Conservation (phyloP, 805 yeast species). For the Schizosaccharomyces japonicus region DNA sequence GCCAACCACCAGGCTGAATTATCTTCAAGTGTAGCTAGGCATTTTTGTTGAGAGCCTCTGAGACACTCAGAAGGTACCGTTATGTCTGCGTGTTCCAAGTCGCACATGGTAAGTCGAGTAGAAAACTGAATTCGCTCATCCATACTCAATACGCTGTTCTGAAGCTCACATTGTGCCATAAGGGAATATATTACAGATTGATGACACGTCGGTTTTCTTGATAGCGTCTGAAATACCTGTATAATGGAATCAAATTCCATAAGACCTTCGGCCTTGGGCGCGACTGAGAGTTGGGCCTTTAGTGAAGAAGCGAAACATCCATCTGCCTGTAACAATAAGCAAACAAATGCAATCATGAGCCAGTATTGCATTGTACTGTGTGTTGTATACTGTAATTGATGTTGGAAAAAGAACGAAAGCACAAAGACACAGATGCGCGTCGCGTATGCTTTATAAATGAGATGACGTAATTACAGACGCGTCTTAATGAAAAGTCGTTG, state of each 20-base stretch:
- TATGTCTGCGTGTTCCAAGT: not conserved
- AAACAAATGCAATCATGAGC: no score
- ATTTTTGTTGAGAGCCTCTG: not conserved
- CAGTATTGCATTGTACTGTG: no score
- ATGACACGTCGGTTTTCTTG: not conserved
- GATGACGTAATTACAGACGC: not conserved
- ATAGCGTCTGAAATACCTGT: not conserved
- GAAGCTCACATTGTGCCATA: not conserved
- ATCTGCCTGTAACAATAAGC: no score
- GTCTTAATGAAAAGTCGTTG: not conserved
- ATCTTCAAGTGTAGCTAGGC: not conserved
- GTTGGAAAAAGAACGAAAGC: no score
- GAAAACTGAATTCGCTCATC: not conserved
- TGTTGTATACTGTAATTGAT: no score
- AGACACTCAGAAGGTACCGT: not conserved
- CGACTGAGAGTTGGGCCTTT: not conserved
- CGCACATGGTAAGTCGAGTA: not conserved
- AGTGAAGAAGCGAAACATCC: no score
- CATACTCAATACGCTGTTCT: not conserved
- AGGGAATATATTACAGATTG: not conserved
- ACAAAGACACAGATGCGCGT: no score
- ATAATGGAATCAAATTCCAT: not conserved
- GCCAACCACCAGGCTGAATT: not conserved
- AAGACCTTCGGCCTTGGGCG: not conserved
- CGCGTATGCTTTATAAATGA: no score